Base-by-base conservation (phyloP, 1,284 basidiomycete species). In the Calocybe gambosa region DNA sequence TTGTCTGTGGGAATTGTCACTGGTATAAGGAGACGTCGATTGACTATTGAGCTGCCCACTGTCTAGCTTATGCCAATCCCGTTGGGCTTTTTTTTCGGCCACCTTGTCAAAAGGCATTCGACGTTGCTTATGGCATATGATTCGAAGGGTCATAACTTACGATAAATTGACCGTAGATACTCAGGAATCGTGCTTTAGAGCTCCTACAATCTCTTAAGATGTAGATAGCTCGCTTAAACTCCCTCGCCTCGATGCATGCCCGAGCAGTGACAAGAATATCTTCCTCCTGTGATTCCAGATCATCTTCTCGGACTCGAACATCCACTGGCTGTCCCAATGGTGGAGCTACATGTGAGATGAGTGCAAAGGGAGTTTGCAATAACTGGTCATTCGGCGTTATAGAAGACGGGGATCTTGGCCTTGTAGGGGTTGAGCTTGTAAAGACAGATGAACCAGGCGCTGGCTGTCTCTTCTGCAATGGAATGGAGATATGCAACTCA, bases 131-230 rank as follows among this genome's bases (percentile, higher is more conserved):
- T 47, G 38, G 12, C 21, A 23, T 7, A n/a, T 42, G 35, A 20
- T 15, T 23, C 45, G 34, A 37, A 39, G 25, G 18, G 31, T 29
- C 23, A 38, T 28, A 26, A 71, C 86, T 72, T 62, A 94, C 93
- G 62, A 98, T 70, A 62, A 86, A 98, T 50, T 80, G 80, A 47
- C 88, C 79, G 61, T 98, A 98, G 29, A 85, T 67, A 41, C 75
- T 74, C 54, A 98, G 60, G 64, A 97, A 98, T 15, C 72, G 71
- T 1, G 85, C 84, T 57, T 87, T 88, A 20, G 80, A 67, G 50
- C 86, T 85, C 54, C 63, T 75, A 54, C 85, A 87, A 9, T 71
- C 67, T 37, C 70, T 68, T 39, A 96, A 65, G 44, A 80, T 66
- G 55, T 83, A 77, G 5, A 80, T 77, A 33, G 85, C 89, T 50